These are phyloP conservation scores for Phialophora tarda DNA, from an alignment of 2,329 filamentous ascomycete species.

Conservation along the genomic window DNA sequence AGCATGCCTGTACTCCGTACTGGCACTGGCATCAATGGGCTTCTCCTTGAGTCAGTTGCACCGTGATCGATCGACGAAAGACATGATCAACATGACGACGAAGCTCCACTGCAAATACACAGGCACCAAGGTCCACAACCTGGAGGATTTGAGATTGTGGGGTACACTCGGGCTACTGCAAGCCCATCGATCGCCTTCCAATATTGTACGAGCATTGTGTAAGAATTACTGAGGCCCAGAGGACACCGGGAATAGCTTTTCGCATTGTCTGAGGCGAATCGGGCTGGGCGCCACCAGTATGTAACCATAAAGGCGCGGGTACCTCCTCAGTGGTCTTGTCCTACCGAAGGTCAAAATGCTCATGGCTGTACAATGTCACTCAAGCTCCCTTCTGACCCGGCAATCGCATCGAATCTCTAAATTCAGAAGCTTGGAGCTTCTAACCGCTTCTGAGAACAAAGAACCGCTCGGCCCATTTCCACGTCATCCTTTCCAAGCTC, in stretches of 20 bases:
- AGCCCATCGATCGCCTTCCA: not conserved
- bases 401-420: not conserved
- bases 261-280: not conserved
- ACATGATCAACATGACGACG: not conserved
- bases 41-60: not conserved
- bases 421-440: not conserved
- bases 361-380: not conserved
- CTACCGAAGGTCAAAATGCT: not conserved
- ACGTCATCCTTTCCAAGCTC: not conserved
- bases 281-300: not conserved
- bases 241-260: not conserved
- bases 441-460: not conserved
- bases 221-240: not conserved
- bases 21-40: not conserved
- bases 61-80: not conserved
- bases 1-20: not conserved
- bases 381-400: not conserved
- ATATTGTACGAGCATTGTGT: not conserved
- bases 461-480: not conserved
- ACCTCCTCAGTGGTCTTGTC: not conserved
- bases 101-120: not conserved
- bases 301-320: not conserved
- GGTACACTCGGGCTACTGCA: not conserved
- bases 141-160: conserved; percentile 5
- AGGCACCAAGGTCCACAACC: not conserved